Conservation (phyloP, 2,329 filamentous ascomycete genomes). For the Penicillium brasilianum region DNA sequence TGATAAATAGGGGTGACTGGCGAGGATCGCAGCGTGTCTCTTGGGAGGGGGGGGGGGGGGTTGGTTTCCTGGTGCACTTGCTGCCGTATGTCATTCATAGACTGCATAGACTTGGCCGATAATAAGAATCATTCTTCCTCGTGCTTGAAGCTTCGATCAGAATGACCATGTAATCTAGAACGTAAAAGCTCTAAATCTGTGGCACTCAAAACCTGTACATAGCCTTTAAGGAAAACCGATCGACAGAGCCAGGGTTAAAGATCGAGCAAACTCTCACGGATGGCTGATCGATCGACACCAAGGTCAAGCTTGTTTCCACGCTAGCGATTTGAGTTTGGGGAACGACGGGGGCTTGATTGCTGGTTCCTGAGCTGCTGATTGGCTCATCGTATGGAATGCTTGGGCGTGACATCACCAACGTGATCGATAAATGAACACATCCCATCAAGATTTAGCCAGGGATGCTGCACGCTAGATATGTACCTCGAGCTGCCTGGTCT, state of each 20-base stretch:
- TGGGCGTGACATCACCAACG: constrained; percentile 26
- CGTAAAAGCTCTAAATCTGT: no score
- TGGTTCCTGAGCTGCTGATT: constrained; percentile 18
- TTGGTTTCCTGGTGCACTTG: neutral
- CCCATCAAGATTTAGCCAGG: constrained; percentile 3
- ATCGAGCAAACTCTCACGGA: neutral
- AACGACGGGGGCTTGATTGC: neutral
- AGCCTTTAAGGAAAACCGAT: neutral
- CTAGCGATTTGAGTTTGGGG: constrained; percentile 2
- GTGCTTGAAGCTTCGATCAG: no score
- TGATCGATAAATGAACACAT: constrained; percentile 14
- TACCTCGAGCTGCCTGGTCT: neutral
- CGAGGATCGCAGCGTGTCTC: neutral
- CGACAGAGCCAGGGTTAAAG: neutral
- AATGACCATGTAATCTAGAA: neutral
- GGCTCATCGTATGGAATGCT: constrained; percentile 24
- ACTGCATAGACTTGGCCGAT: neutral
- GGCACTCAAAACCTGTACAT: neutral
- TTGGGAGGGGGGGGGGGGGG: no score
- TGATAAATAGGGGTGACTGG: neutral
- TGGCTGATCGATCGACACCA: neutral
- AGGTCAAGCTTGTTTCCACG: neutral
- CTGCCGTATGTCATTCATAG: neutral
- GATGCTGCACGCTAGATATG: neutral
- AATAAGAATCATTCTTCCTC: neutral